Base-by-base conservation (phyloP, 1,284 basidiomycete genomes). In the Pisolithus thermaeus region DNA sequence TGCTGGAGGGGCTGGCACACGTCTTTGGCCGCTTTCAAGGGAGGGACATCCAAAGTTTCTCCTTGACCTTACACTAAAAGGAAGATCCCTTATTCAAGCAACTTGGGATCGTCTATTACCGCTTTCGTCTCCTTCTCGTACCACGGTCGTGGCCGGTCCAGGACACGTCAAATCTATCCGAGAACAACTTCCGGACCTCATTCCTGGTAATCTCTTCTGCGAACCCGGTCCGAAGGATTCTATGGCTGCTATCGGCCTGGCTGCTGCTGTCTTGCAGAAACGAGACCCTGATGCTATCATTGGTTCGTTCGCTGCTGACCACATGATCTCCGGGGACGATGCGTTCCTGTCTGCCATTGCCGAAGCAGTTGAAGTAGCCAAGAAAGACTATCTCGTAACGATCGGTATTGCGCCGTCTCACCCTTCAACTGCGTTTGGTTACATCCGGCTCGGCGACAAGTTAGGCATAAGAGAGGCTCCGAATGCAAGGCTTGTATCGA, bases 281-380 rank as follows among this genome's bases (percentile, higher is more conserved):
- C 78, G 88, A 50, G 87, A 91, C 63, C 84, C 87, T 5, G 72
- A 86, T 50, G 88, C 89, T 18, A 78, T 91, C 54, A 87, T 91
- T 55, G 89, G 88, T 12, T 87, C 84, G 8, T 91, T 91, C 67
- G 89, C 89, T 16, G 88, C 88, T 1, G 88, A 91, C 71, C 88
- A 91, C 70, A 90, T 90, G 88, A 90, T 91, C 63, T 87, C 85
- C 35, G 88, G 89, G 55, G 83, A 86, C 62, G 88, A 91, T 48
- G 88, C 89, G 20, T 90, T 91, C 73, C 75, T 90, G 38, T 80
- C 81, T 14, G 88, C 89, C 0, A 80, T 91, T 20, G 82, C 84
- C 38, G 88, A 91, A 66, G 88, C 88, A 0, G 88, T 90, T 28
- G 84, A 85, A 57, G 87, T 89, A 35, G 88, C 88, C 8, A 78